phyloP scores from a whole-genome alignment of 176 grass and related monocot species.

The Oryza australiensis region DNA sequence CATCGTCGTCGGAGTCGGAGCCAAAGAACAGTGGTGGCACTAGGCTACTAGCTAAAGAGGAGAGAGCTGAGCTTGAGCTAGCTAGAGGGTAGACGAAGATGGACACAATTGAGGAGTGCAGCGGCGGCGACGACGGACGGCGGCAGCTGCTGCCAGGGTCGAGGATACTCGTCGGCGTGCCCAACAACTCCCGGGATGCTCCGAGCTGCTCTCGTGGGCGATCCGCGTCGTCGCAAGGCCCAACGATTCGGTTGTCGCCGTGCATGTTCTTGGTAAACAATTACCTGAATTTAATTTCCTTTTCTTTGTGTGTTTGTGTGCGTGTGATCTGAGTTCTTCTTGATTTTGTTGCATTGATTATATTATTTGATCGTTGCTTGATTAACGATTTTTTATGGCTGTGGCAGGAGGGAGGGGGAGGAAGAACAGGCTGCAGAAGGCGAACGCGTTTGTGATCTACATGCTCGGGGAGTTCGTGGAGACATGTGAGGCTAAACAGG shows the following conservation, averaged over 20 bases:
- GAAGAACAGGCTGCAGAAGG: slow-evolving; percentile 73
- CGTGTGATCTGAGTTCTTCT: neutral
- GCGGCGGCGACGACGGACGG: neutral
- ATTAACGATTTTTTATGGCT: neutral
- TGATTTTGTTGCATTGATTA: neutral
- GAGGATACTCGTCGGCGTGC: slow-evolving; percentile 79
- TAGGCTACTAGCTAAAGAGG: neutral
- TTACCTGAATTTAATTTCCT: neutral
- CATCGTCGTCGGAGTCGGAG: neutral
- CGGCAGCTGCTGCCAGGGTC: slow-evolving; percentile 14
- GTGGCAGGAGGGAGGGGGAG: slow-evolving; percentile 39
- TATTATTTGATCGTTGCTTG: neutral
- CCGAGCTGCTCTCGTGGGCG: slow-evolving; percentile 85
- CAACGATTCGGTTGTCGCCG: slow-evolving; percentile 79
- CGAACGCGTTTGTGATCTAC: slow-evolving; percentile 82
- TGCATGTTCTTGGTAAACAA: slow-evolving; percentile 73
- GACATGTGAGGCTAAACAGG: slow-evolving; percentile 82
- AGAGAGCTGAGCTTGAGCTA: neutral
- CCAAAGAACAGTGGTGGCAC: slow-evolving; percentile 6
- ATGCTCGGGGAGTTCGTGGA: slow-evolving; percentile 82
- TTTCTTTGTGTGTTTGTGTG: neutral
- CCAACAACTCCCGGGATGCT: slow-evolving; percentile 55
- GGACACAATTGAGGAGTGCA: slow-evolving; percentile 76
- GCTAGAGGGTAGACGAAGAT: slow-evolving; percentile 28
- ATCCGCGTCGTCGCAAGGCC: slow-evolving; percentile 60